These are phyloP conservation scores for Sugiyamaella chiloensis DNA, from an alignment of 805 yeast genomes.

Conservation along the genomic window DNA sequence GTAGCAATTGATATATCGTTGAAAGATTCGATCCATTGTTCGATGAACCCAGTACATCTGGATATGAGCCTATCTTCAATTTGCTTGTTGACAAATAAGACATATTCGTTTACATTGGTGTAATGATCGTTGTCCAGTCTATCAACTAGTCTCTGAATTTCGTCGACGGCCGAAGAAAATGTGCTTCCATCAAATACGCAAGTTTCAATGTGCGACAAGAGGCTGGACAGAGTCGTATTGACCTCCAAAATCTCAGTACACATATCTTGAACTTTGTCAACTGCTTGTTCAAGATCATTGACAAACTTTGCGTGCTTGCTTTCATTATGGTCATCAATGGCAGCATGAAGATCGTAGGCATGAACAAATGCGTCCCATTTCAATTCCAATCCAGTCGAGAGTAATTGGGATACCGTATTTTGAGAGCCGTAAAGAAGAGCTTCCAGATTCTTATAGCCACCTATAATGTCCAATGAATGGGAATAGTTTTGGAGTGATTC, in stretches of 20 bases:
- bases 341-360: constrained; percentile 44
- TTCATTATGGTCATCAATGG: constrained; percentile 29
- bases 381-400: constrained; percentile 38
- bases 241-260: constrained; percentile 31
- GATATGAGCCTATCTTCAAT: constrained; percentile 30
- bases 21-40: constrained; percentile 26
- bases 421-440: constrained; percentile 26
- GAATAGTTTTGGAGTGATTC: constrained; percentile 50
- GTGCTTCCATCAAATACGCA: constrained; percentile 29
- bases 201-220: constrained; percentile 27
- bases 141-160: constrained; percentile 39
- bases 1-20: neutral
- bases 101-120: constrained; percentile 35
- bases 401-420: constrained; percentile 16
- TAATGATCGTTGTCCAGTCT: constrained; percentile 38
- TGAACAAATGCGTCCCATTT: constrained; percentile 55
- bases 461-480: constrained; percentile 32
- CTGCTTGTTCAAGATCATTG: constrained; percentile 33
- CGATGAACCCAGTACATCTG: constrained; percentile 29
- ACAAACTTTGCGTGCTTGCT: constrained; percentile 34
- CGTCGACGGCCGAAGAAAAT: constrained; percentile 26
- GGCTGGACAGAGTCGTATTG: constrained; percentile 27
- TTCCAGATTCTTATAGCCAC: constrained; percentile 40
- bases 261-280: constrained; percentile 33
- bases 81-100: constrained; percentile 35